Conservation (phyloP, 257 asterid species). For the Primulina tabacum region DNA sequence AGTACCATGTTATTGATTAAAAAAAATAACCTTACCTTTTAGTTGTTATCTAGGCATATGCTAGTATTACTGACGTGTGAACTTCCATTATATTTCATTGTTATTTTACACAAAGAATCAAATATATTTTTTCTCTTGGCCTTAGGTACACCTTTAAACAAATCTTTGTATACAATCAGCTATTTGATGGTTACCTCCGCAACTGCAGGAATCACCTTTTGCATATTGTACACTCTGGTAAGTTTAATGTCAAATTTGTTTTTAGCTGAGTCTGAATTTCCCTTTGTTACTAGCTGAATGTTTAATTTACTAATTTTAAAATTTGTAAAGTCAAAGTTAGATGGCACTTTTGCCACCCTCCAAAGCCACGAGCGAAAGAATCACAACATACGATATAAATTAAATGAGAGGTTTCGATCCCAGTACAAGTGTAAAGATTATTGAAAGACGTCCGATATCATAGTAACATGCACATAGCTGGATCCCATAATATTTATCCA, state of each 20-base stretch:
- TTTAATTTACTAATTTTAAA: neutral
- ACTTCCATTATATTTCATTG: neutral
- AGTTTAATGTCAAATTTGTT: slow-evolving; percentile 16
- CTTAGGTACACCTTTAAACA: slow-evolving; percentile 78
- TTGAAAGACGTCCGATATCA: neutral
- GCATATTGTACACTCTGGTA: slow-evolving; percentile 59
- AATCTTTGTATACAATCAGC: slow-evolving; percentile 70
- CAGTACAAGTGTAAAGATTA: neutral
- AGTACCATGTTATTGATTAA: neutral
- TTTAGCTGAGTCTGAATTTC: no score
- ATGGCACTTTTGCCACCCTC: neutral
- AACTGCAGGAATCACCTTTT: slow-evolving; percentile 72
- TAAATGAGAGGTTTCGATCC: neutral
- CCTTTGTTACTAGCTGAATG: neutral
- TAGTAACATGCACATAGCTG: no score
- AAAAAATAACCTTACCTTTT: no score
- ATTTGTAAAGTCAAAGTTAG: no score
- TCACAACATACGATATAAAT: neutral
- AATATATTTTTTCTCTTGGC: neutral
- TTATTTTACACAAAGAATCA: neutral
- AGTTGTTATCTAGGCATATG: neutral
- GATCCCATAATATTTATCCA: no score
- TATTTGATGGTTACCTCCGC: slow-evolving; percentile 77
- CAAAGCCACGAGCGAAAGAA: neutral
- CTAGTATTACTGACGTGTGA: neutral